Base-by-base conservation (phyloP, 805 yeast genomes). In the Spathaspora gorwiae region DNA sequence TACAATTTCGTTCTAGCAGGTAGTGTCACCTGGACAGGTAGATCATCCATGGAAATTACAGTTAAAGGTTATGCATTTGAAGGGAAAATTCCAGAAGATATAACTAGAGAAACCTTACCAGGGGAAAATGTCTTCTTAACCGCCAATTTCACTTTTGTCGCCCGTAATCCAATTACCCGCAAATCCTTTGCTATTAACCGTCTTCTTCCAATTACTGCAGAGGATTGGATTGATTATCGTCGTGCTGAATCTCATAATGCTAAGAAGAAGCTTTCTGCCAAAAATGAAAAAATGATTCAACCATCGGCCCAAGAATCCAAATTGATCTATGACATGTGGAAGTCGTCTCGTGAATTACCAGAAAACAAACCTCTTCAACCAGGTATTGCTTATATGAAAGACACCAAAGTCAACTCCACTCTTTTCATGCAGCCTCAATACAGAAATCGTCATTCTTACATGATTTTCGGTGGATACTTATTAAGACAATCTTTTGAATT, bases 401-500 rank as follows among this genome's bases (percentile, higher is more conserved):
- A 87, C 50, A 83, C 97, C 1, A 68, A 64, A 43, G 75, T 87
- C 43, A 71, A 78, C 43, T 85, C 95, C 9, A 87, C 96, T 6
- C 77, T 84, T 57, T 82, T 90, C 65, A 92, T 90, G 92, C 97
- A 90, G 66, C 97, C 97, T 1, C 97, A 90, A 69, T 90, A 90
- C 69, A 80, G 97, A 67, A 90, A 90, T 71, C 80, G 96, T 62
- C 96, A 90, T 62, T 86, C 95, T 3, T 88, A 85, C 66, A 89
- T 90, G 88, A 87, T 90, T 39, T 90, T 90, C 64, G 98, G 98
- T 55, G 98, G 98, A 27, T 90, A 90, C 59, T 70, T 90, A 58
- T 78, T 90, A 73, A 81, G 97, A 64, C 96, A 90, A 66, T 81
- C 96, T 2, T 90, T 90, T 62, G 98, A 90, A 63, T 78, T 90